A percentile compares a stretch with the other conserved stretches of the same genome.
Evolutionary conservation across 805 yeast genomes (phyloP).

Genomic region (Candida michaelii): DNA sequence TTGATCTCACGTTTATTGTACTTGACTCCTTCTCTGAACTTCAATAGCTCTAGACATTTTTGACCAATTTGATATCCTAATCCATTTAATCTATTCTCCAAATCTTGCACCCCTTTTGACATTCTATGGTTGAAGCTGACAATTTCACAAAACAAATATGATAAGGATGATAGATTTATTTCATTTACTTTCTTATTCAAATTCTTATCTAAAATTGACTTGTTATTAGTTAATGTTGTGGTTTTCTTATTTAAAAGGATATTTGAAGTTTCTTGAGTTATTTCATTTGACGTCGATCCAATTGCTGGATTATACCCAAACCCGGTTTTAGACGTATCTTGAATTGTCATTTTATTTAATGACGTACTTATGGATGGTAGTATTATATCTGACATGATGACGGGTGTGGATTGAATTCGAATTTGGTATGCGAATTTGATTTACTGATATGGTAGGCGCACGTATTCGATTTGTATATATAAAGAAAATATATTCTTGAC

Average conservation of each 20-base stretch:
- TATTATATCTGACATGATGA: slow-evolving; percentile 25
- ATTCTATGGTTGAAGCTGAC: slow-evolving; percentile 63
- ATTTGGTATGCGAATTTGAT: background rate
- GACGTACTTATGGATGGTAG: slow-evolving; percentile 29
- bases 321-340: slow-evolving; percentile 28
- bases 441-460: background rate
- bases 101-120: slow-evolving; percentile 66
- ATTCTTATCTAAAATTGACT: slow-evolving; percentile 66
- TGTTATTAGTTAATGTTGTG: slow-evolving; percentile 31
- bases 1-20: slow-evolving; percentile 65
- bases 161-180: slow-evolving; percentile 63
- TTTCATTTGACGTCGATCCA: slow-evolving; percentile 41
- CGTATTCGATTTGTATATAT: background rate
- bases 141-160: slow-evolving; percentile 69
- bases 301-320: slow-evolving; percentile 46
- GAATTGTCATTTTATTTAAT: slow-evolving; percentile 27
- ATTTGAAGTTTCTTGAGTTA: slow-evolving; percentile 37
- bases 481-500: background rate
- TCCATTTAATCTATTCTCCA: slow-evolving; percentile 56
- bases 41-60: slow-evolving; percentile 65
- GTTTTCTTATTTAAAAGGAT: slow-evolving; percentile 33
- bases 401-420: background rate
- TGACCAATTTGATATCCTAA: slow-evolving; percentile 79
- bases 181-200: slow-evolving; percentile 62
- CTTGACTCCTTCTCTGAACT: slow-evolving; percentile 62